Base-by-base conservation (phyloP, 257 asterid species). In the Leonotis leonurus region DNA sequence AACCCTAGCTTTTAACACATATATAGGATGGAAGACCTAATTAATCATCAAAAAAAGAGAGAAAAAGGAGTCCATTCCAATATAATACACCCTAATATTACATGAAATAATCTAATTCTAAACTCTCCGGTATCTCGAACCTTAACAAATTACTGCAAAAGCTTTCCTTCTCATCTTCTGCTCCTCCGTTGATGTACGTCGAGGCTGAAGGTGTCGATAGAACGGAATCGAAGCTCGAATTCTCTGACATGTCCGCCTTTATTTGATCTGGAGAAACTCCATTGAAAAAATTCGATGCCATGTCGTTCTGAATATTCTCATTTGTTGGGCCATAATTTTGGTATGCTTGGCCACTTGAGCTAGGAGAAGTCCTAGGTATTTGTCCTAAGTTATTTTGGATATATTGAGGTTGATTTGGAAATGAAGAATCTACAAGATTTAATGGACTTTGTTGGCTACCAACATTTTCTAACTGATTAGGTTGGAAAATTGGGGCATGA, bases 81-180 rank as follows among this genome's bases (percentile, higher is more conserved):
- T 14, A 33, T 33, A 33, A 8, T 16, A 37, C 30, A 11, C 13
- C 51, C 48, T 40, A 8, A 16, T 37, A 25, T 73, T 40, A 78
- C 81, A 78, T 65, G 64, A 75, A 75, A 57, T 69, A 73, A 56
- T 61, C 78, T 4, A 75, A 75, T 21, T 75, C 67, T 40, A 75
- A 60, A 65, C 76, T 63, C 74, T 69, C 79, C 9, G 82, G 82
- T 32, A 77, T 77, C 52, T 75, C 84, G 65, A 78, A 78, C 74
- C 66, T 72, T 7, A 74, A 69, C 7, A 75, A 33, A 30, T 68
- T 20, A 56, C 78, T 79, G 68, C 77, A 80, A 51, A 70, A 70
- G 68, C 74, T 59, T 7, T 79, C 71, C 66, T 56, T 73, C 73
- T 76, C 80, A 26, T 70, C 80, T 50, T 79, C 81, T 0, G 70